Conservation (phyloP, 176 grass and related monocot genomes). For the Otatea glauca region DNA sequence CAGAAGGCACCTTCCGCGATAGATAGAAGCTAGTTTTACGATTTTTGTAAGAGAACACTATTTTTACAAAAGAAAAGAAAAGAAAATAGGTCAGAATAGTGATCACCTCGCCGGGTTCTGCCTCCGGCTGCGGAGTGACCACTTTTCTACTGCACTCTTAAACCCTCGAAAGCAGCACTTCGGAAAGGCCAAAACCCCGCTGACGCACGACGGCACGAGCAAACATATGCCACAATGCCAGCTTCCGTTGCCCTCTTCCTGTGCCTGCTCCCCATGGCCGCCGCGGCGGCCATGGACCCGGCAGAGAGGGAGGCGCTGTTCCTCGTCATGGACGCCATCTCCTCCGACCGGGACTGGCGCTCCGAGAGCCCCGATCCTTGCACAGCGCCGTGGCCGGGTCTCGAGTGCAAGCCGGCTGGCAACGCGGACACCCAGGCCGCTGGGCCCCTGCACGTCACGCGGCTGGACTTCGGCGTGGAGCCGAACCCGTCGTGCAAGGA, state of each 20-base stretch:
- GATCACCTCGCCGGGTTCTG: too few relatives aligned
- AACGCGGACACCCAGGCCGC: neutral
- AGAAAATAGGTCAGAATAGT: too few relatives aligned
- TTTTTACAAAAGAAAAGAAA: too few relatives aligned
- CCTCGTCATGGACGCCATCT: constrained; percentile 82
- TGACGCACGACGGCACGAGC: constrained; percentile 24
- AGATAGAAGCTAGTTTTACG: too few relatives aligned
- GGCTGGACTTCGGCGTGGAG: constrained; percentile 83
- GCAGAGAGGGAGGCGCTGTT: constrained; percentile 73
- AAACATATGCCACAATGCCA: neutral
- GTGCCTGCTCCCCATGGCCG: constrained; percentile 33
- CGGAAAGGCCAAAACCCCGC: neutral
- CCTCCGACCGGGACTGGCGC: constrained; percentile 87
- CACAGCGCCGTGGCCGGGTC: constrained; percentile 73
- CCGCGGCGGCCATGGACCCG: constrained; percentile 52
- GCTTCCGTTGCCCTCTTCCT: constrained; percentile 27
- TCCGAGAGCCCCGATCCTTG: constrained; percentile 80
- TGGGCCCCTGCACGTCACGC: constrained; percentile 67
- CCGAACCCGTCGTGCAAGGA: constrained; percentile 83
- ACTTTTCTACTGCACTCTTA: too few relatives aligned
- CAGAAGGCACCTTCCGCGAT: too few relatives aligned
- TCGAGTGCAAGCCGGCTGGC: constrained; percentile 75
- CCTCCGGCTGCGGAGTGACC: too few relatives aligned
- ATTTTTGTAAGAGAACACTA: too few relatives aligned
- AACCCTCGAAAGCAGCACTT: neutral